Base-by-base conservation (phyloP, 2,329 filamentous ascomycete species). In the Cercospora berteroae region DNA sequence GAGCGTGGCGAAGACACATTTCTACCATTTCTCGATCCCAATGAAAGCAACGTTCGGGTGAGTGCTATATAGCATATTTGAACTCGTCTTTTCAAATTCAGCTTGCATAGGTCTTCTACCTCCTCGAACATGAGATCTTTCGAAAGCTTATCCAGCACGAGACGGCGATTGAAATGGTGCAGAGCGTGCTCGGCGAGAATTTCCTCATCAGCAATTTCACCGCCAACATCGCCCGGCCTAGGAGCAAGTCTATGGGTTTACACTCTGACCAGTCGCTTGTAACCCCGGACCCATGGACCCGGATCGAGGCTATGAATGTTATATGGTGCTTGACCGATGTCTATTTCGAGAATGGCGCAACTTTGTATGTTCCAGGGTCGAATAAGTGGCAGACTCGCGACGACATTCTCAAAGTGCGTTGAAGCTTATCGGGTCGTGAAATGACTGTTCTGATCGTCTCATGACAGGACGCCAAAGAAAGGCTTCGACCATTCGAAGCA, bases 401-500 rank as follows among this genome's bases (percentile, higher is more conserved):
- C 36, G 36, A n/a, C 6, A 42, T n/a, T 42, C 36, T 16, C 36
- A 42, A n/a, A 42, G 36, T 42, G 16, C 36, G 36, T 42, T 42
- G 36, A 42, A 42, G 36, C 36, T 42, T 42, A 42, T n/a, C 36
- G 3, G 1, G 36, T 42, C 36, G 16, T 4, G 6, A 42, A 42
- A n/a, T 42, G 36, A 42, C 36, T 42, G 16, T 3, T n/a, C 36
- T 42, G 36, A n/a, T 42, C 8, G 16, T 42, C 36, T 42, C 36
- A n/a, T 42, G 6, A 42, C 16, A 42, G 36, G 36, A n/a, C 3
- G 66, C 66, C 1, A 56, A 57, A 36, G 42, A 66, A 31, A 23
- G 44, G 33, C 33, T 68, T 25, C 23, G 23, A 23, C 66, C 66
- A 33, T 68, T 68, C 39, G 58, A 68, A 42, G 66, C 66, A 12